These are phyloP conservation scores for Perkinsus marinus DNA, from an alignment of 169 alveolate species.

Conservation along the genomic window DNA sequence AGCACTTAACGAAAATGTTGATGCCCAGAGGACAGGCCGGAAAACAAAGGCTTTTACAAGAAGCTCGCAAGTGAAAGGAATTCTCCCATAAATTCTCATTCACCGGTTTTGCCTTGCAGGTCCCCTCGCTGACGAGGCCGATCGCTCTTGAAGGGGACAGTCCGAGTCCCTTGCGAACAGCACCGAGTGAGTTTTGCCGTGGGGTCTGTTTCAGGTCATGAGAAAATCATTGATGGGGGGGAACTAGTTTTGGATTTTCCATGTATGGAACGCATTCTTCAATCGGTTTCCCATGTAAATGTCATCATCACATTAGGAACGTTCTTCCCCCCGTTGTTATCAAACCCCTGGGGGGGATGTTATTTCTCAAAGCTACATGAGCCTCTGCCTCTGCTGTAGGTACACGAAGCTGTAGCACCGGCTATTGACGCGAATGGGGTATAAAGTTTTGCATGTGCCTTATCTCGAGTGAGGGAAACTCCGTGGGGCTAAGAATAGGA, in stretches of 20 bases:
- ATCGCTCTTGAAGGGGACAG: slow-evolving; percentile 77
- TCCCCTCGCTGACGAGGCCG: slow-evolving; percentile 49
- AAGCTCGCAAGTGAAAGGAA: slow-evolving; percentile 26
- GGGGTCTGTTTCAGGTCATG: no score
- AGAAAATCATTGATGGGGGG: no score
- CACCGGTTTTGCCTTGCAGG: no score
- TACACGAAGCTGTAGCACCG: slow-evolving; percentile 73
- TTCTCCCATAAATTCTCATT: background rate
- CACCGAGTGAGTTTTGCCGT: slow-evolving; percentile 32
- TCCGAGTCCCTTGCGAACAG: slow-evolving; percentile 76
- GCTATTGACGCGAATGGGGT: slow-evolving; percentile 71
- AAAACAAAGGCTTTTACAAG: slow-evolving; percentile 32
- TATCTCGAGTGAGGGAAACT: slow-evolving; percentile 63
- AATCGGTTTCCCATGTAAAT: no score
- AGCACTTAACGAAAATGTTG: slow-evolving; percentile 4
- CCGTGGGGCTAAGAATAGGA: slow-evolving; percentile 68
- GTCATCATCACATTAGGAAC: no score
- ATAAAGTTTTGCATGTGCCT: slow-evolving; percentile 55
- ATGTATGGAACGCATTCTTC: no score
- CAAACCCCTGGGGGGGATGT: no score
- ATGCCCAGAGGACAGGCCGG: slow-evolving; percentile 25
- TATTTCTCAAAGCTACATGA: no score
- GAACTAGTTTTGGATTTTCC: no score
- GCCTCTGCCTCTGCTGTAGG: slow-evolving; percentile 7
- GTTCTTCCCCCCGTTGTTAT: no score